phyloP scores from a whole-genome alignment of 176 grass and related monocot species.

The Chrysopogon serrulatus region DNA sequence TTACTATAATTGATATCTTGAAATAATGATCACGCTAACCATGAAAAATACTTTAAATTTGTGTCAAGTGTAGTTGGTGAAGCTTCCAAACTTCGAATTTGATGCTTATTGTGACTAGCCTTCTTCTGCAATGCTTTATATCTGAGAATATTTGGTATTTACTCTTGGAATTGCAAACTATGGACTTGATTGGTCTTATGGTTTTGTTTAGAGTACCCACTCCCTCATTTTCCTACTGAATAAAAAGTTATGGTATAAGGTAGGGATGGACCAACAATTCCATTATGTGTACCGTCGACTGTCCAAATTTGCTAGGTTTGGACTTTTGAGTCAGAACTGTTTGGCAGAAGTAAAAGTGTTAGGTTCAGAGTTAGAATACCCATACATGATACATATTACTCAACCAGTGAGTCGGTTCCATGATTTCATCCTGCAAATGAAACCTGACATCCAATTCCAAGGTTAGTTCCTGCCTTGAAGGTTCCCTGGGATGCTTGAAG shows the following conservation, averaged over 20 bases:
- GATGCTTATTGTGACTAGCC: neutral
- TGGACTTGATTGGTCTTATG: neutral
- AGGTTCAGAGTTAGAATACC: neutral
- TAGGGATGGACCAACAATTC: neutral
- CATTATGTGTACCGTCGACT: too few relatives aligned
- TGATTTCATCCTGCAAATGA: neutral
- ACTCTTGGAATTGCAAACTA: neutral
- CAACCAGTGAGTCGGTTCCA: neutral
- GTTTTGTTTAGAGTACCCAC: neutral
- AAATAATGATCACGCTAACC: neutral
- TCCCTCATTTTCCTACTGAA: neutral
- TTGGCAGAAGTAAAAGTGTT: neutral
- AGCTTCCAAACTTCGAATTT: neutral
- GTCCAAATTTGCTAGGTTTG: neutral
- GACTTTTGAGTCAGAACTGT: neutral
- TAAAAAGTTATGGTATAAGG: neutral
- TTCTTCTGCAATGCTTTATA: neutral
- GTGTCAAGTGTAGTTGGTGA: neutral
- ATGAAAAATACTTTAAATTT: neutral
- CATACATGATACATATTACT: neutral
- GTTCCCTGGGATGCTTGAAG: slow-evolving; percentile 38
- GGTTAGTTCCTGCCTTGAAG: slow-evolving; percentile 10
- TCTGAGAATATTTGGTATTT: neutral
- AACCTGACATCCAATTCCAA: neutral
- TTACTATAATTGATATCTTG: too few relatives aligned